A percentile compares a stretch with the other conserved stretches of the same genome.
Evolutionary conservation across 2,329 filamentous ascomycete genomes (phyloP).

Genomic region (Penicillium frequentans): DNA sequence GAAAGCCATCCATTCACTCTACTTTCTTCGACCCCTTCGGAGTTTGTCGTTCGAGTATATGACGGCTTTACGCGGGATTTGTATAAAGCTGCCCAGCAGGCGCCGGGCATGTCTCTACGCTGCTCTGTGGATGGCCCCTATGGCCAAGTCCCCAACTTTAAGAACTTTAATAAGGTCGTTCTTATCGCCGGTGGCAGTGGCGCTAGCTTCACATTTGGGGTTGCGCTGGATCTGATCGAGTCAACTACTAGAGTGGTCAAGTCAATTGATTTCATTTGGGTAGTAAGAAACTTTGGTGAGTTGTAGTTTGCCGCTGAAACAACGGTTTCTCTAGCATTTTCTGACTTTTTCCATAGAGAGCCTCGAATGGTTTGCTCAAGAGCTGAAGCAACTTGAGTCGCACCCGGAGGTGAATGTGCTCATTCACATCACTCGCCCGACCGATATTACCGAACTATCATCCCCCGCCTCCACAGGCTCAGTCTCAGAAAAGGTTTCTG

Average conservation of each 20-base stretch:
- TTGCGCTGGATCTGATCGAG: conserved; percentile 12
- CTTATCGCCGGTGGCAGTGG: conserved; percentile 17
- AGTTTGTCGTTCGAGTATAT: conserved; percentile 19
- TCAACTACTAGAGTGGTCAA: not conserved
- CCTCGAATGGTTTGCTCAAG: conserved; percentile 9
- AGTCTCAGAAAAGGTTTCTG: not conserved
- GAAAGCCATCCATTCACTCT: conserved; percentile 54
- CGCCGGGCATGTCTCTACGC: conserved; percentile 8
- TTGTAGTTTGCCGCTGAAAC: not conserved
- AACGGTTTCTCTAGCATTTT: not conserved
- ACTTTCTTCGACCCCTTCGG: conserved; percentile 10
- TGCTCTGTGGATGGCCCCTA: conserved; percentile 21
- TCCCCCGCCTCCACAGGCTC: not conserved
- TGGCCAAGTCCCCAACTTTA: conserved; percentile 17
- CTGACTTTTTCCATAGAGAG: not conserved
- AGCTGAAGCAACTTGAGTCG: conserved; percentile 4
- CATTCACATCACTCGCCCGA: conserved; percentile 3
- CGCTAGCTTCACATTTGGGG: conserved; percentile 13
- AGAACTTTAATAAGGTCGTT: conserved; percentile 12
- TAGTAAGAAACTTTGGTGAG: not conserved
- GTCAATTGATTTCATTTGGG: conserved; percentile 13
- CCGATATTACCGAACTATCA: not conserved
- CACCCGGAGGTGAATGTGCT: conserved; percentile 4
- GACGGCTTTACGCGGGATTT: conserved; percentile 18
- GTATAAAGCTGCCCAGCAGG: conserved; percentile 6